These are phyloP conservation scores for Fusarium multiceps DNA, from an alignment of 2,329 filamentous ascomycete species.

Conservation along the genomic window DNA sequence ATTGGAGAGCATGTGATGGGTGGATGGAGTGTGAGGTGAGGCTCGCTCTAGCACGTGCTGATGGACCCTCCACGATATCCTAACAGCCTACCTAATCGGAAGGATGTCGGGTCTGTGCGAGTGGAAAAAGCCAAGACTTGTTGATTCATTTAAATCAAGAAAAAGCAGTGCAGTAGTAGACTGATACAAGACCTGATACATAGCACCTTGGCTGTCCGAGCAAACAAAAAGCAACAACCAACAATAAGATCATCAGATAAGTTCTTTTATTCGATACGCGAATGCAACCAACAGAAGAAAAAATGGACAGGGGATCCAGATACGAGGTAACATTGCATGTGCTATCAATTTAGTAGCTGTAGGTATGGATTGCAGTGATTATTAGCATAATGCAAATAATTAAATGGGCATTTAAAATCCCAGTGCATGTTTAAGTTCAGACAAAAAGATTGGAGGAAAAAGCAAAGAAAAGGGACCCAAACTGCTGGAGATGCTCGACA, in stretches of 20 bases:
- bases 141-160: not conserved
- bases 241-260: not conserved
- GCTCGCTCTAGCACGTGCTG: slow-evolving; percentile 23
- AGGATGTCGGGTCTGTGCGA: slow-evolving; percentile 19
- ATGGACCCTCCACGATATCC: slow-evolving; percentile 2
- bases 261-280: slow-evolving; percentile 29
- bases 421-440: not conserved
- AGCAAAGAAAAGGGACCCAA: slow-evolving; percentile 20
- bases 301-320: not conserved
- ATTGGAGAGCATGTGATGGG: not conserved
- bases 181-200: not conserved
- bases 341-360: not conserved
- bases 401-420: not conserved
- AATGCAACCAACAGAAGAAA: slow-evolving; percentile 11
- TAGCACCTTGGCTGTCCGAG: slow-evolving; percentile 5
- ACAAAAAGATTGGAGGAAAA: slow-evolving; percentile 1
- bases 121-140: not conserved
- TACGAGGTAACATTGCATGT: not conserved
- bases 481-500: slow-evolving; percentile 12
- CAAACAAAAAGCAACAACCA: slow-evolving; percentile 11
- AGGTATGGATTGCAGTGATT: not conserved
- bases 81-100: not conserved
- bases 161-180: not conserved
- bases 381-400: not conserved
- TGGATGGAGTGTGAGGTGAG: not conserved